phyloP scores from a whole-genome alignment of 257 asterid species.

The Solanum ossicruentum region DNA sequence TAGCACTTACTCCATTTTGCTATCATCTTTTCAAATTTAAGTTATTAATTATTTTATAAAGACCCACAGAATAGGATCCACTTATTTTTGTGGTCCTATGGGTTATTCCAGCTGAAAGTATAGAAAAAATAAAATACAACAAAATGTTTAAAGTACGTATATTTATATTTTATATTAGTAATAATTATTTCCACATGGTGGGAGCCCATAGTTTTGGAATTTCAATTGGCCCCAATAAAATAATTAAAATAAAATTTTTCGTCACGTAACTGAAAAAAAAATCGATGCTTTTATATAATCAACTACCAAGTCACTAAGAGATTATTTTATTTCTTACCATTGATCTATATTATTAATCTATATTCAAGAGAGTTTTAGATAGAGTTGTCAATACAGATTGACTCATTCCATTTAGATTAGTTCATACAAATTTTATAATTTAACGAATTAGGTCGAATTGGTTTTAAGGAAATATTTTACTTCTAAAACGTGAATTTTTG shows the following conservation, averaged over 20 bases:
- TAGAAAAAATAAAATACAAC: neutral
- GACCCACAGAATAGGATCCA: neutral
- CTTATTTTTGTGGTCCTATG: neutral
- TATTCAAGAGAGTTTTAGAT: neutral
- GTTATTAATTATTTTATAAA: neutral
- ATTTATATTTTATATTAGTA: neutral
- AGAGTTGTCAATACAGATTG: too few relatives aligned
- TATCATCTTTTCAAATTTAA: neutral
- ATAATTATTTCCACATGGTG: neutral
- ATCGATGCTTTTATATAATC: neutral
- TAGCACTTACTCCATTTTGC: neutral
- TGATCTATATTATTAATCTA: neutral
- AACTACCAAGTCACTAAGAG: neutral
- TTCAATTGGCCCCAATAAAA: neutral
- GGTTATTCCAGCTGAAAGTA: neutral
- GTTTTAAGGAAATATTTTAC: too few relatives aligned
- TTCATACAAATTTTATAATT: too few relatives aligned
- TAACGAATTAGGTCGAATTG: too few relatives aligned
- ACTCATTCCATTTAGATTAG: too few relatives aligned
- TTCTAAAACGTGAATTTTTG: too few relatives aligned
- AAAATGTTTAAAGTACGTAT: neutral
- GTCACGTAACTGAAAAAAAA: neutral
- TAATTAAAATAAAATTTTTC: neutral
- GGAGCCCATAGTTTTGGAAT: neutral
- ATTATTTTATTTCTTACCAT: neutral